Conservation (phyloP, 2,329 filamentous ascomycete species). For the Fusarium verrucosum region DNA sequence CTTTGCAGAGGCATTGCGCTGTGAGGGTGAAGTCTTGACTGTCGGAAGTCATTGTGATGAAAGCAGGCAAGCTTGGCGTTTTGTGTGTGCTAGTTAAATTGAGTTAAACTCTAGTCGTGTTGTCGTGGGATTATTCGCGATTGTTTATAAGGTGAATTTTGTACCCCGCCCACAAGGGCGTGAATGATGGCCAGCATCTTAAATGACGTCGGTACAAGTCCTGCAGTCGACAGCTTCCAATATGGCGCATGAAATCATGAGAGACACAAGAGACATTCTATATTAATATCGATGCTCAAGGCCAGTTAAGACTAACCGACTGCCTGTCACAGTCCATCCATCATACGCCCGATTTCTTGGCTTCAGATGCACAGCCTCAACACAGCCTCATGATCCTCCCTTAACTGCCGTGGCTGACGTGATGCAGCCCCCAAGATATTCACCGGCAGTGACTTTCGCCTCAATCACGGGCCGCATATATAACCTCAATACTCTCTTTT, state of each 20-base stretch:
- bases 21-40: slow-evolving; percentile 26
- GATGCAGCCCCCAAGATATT: neutral
- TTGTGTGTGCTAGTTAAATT: too few species aligned
- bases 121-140: too few species aligned
- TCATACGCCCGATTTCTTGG: neutral
- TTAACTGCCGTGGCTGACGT: slow-evolving; percentile 6
- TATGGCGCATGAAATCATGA: neutral
- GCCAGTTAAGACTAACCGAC: too few species aligned
- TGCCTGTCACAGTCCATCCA: neutral
- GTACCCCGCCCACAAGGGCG: slow-evolving; percentile 24
- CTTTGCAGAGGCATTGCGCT: slow-evolving; percentile 57
- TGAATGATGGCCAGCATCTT: neutral
- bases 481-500: accelerated
- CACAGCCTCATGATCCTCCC: slow-evolving; percentile 1
- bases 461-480: neutral
- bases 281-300: neutral
- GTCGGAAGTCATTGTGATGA: neutral
- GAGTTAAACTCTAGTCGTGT: too few species aligned
- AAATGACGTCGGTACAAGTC: neutral
- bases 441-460: too few species aligned
- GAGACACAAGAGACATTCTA: neutral
- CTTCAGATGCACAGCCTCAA: neutral
- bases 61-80: accelerated
- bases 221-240: neutral
- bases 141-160: neutral